Conservation (phyloP, 305 asterid genomes). For the Rubia peregrina region DNA sequence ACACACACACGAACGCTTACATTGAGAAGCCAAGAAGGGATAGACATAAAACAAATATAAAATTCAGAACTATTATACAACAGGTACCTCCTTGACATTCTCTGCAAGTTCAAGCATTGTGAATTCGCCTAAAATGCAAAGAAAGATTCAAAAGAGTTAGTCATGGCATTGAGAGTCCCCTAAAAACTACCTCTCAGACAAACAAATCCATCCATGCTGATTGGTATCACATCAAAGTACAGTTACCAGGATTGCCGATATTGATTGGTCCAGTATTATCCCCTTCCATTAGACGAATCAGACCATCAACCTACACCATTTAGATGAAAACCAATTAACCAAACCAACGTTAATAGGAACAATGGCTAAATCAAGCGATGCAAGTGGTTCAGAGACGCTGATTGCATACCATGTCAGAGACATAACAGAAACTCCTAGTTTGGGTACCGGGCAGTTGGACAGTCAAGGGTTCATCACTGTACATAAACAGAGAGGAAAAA, state of each 20-base stretch:
- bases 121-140: slow-evolving; percentile 64
- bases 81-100: slow-evolving; percentile 83
- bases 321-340: background rate
- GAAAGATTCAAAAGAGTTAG: background rate
- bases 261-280: slow-evolving; percentile 79
- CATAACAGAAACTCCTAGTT: slow-evolving; percentile 86
- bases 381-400: background rate
- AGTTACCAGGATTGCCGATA: slow-evolving; percentile 79
- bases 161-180: background rate
- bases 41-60: background rate
- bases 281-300: slow-evolving; percentile 79
- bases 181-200: background rate
- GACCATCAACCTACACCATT: slow-evolving; percentile 64
- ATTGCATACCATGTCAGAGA: slow-evolving; percentile 53
- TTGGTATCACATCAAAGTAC: background rate
- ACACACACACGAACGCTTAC: background rate
- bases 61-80: background rate
- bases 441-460: slow-evolving; percentile 99
- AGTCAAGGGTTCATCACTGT: slow-evolving; percentile 93
- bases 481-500: background rate
- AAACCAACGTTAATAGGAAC: background rate
- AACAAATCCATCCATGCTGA: background rate
- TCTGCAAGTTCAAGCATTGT: slow-evolving; percentile 98
- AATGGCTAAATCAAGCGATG: background rate
- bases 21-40: background rate